phyloP scores from a whole-genome alignment of 495 filamentous ascomycete species.

The Aspergillus mulundensis region DNA sequence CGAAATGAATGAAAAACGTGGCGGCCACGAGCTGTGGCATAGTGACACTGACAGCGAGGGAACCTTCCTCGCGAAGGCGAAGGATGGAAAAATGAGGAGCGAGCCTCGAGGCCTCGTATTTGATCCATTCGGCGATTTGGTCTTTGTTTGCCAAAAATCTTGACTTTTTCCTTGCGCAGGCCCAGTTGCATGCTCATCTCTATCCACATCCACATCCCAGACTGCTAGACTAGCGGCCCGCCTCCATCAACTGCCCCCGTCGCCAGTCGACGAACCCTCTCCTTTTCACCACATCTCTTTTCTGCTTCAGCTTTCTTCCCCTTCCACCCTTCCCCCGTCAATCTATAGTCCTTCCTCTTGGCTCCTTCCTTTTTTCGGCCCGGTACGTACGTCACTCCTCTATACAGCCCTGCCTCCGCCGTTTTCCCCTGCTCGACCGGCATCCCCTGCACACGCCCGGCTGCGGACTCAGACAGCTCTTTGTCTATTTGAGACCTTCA shows the following conservation, averaged over 20 bases:
- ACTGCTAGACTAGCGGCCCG: constrained; percentile 5
- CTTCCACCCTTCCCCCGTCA: constrained; percentile 7
- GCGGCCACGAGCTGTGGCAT: constrained; percentile 36
- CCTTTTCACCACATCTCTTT: constrained; percentile 6
- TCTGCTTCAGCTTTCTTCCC: constrained; percentile 7
- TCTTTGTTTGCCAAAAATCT: constrained; percentile 5
- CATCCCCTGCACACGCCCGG: constrained; percentile 9
- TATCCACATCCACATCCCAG: not conserved
- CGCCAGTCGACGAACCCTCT: not conserved
- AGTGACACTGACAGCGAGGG: too few relatives aligned
- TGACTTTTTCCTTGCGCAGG: constrained; percentile 1
- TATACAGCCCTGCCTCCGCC: not conserved
- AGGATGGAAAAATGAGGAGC: not conserved
- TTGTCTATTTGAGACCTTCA: constrained; percentile 10
- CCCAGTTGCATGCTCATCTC: not conserved
- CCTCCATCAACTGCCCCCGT: constrained; percentile 1
- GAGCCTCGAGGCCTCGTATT: not conserved
- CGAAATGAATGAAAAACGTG: constrained; percentile 42
- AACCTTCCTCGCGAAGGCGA: not conserved
- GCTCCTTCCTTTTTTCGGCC: not conserved
- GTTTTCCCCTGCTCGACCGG: not conserved
- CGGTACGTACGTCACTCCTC: constrained; percentile 2
- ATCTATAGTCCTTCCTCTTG: constrained; percentile 4
- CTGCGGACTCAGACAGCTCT: constrained; percentile 5
- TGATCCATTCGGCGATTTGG: not conserved